A percentile compares a stretch with the other conserved stretches of the same genome.
Evolutionary conservation across 805 yeast species (phyloP).

Genomic region (Candida sphagnicola): DNA sequence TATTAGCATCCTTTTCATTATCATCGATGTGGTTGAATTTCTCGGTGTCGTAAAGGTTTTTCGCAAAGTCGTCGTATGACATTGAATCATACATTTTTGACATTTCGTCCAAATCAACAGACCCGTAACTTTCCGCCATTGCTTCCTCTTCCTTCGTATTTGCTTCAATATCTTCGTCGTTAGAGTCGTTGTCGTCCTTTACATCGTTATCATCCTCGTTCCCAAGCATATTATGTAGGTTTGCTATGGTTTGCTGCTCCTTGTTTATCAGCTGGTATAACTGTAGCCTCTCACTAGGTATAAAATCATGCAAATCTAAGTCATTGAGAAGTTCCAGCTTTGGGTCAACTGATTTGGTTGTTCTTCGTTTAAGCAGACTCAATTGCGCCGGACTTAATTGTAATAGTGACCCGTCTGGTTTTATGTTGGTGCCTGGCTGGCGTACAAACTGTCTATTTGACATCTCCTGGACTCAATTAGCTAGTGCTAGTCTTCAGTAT

Average conservation of each 20-base stretch:
- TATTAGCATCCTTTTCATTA: constrained; percentile 6
- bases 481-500: too few relatives aligned
- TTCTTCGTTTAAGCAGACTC: constrained; percentile 40
- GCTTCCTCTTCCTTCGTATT: too few relatives aligned
- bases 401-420: constrained; percentile 50
- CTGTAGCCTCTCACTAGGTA: background rate
- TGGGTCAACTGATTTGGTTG: background rate
- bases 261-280: background rate
- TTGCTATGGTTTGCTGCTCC: background rate
- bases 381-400: constrained; percentile 51
- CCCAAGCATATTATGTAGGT: background rate
- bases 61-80: background rate
- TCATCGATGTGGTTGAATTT: constrained; percentile 3
- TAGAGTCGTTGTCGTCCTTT: background rate
- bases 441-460: constrained; percentile 30
- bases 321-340: background rate
- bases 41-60: background rate
- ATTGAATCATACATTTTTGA: too few relatives aligned
- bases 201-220: background rate
- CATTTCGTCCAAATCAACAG: too few relatives aligned
- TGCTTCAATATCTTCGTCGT: background rate
- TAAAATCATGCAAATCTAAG: background rate
- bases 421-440: constrained; percentile 56
- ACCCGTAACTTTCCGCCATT: too few relatives aligned
- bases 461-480: constrained; percentile 3